phyloP scores from a whole-genome alignment of 75 land plant species.

The Selaginella tamariscina region DNA sequence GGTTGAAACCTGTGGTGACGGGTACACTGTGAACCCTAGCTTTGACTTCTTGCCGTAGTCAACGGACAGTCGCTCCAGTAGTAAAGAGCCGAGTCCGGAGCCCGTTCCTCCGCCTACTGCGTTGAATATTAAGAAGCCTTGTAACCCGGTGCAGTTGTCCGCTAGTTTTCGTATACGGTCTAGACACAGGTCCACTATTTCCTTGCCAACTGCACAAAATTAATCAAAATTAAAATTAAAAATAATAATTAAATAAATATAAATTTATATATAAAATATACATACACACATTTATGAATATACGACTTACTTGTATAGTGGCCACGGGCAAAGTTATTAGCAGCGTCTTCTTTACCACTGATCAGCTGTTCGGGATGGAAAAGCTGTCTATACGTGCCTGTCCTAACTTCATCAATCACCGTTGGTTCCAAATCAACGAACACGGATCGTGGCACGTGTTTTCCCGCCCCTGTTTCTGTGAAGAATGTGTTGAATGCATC shows the following conservation, averaged over 20 bases:
- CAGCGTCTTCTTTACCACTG: constrained; percentile 55
- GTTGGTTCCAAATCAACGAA: constrained; percentile 59
- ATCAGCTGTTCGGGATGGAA: no score
- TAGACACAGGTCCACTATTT: no score
- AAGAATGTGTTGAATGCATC: constrained; percentile 72
- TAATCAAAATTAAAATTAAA: neutral
- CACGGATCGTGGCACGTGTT: constrained; percentile 41
- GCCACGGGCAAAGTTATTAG: constrained; percentile 58
- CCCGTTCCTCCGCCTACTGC: no score
- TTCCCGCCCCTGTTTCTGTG: constrained; percentile 64
- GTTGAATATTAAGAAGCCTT: no score
- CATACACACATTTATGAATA: neutral
- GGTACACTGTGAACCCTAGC: constrained; percentile 35
- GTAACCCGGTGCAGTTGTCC: no score
- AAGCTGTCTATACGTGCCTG: constrained; percentile 36
- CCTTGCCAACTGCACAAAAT: neutral
- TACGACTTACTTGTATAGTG: constrained; percentile 44
- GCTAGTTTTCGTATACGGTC: no score
- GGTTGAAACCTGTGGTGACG: constrained; percentile 30
- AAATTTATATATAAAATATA: no score
- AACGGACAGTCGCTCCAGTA: no score
- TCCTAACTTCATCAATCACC: constrained; percentile 55
- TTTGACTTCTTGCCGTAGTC: no score
- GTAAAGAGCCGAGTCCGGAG: no score
- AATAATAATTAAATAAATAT: neutral